Evolutionary conservation across 345 rosid species (phyloP).

Genomic region (Salix dunnii): DNA sequence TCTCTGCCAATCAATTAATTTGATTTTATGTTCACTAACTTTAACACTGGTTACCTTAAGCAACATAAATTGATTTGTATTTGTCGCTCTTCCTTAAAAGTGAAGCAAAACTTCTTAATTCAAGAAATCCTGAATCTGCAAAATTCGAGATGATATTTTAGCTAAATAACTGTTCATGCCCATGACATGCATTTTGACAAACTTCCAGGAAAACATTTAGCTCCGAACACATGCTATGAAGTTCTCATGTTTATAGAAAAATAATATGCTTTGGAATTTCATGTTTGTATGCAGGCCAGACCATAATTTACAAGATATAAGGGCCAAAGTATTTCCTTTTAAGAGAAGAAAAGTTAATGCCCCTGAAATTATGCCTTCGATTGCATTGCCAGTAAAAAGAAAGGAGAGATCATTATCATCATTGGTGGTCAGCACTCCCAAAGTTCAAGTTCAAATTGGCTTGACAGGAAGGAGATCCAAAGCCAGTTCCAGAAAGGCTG

Average conservation of each 20-base stretch:
- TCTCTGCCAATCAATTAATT: neutral
- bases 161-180: neutral
- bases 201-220: neutral
- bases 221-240: neutral
- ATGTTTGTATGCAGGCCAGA: constrained; percentile 52
- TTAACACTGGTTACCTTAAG: neutral
- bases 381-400: constrained; percentile 68
- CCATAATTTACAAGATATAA: constrained; percentile 85
- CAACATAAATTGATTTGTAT: neutral
- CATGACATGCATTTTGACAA: neutral
- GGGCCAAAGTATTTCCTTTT: constrained; percentile 76
- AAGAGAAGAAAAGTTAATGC: constrained; percentile 68
- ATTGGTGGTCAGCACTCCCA: constrained; percentile 80
- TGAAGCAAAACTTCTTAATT: neutral
- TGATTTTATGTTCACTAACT: neutral
- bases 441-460: constrained; percentile 57
- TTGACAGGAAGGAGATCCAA: constrained; percentile 75
- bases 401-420: constrained; percentile 95
- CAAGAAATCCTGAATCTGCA: neutral
- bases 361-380: constrained; percentile 52
- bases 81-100: neutral
- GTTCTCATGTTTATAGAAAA: neutral
- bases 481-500: constrained; percentile 49
- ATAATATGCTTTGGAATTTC: neutral
- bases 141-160: neutral